Evolutionary conservation across 768 basidiomycete genomes (phyloP), one percentile per base, ranked within the genome.

Genomic region (Termitomyces sp.): DNA sequence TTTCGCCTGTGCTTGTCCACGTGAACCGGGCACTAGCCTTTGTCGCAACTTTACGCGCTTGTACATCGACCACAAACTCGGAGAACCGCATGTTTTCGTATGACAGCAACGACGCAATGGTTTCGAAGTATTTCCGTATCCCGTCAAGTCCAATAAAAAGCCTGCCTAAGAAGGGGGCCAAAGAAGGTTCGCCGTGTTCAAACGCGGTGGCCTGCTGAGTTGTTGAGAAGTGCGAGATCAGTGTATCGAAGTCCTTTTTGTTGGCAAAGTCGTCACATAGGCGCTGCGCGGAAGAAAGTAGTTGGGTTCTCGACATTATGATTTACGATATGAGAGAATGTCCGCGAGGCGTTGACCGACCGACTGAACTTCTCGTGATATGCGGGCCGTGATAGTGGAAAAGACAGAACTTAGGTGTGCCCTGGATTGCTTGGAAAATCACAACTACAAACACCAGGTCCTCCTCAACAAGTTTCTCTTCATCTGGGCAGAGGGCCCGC

Each of bases 101-200:
- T 3, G 74, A 72, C 39, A 87, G 67, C 13, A 78, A 64, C 13
- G 74, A 70, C 34, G 69, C 65, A 44, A 87, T 75, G 49, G 74
- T 67, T 42, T 74, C 67, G 51, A 87, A 83, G 68, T 88, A 87
- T 44, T 64, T 61, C 41, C 70, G 68, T 42, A 83, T 70, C 42
- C 75, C 80, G 2, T 70, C 66, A 22, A 57, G 66, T 15, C 83
- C 82, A 0, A 64, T 64, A 66, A 84, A 86, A 13, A 66, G 58
- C 28, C 70, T 75, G 31, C 86, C 85, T 6, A 87, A 64, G 67
- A 87, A 87, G n/a, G 85, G 82, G 10, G 84, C 83, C 36, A 86
- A 73, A 36, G 63, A 64, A 22, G 73, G 70, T 28, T 81, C 72
- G 16, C 86, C 86, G 52, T 87, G 75, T 66, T 87, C 86, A 61